A percentile compares a stretch with the other conserved stretches of the same genome.
Conservation (phyloP, 2,329 filamentous ascomycete species). For the Diplodia scrobiculata region DNA sequence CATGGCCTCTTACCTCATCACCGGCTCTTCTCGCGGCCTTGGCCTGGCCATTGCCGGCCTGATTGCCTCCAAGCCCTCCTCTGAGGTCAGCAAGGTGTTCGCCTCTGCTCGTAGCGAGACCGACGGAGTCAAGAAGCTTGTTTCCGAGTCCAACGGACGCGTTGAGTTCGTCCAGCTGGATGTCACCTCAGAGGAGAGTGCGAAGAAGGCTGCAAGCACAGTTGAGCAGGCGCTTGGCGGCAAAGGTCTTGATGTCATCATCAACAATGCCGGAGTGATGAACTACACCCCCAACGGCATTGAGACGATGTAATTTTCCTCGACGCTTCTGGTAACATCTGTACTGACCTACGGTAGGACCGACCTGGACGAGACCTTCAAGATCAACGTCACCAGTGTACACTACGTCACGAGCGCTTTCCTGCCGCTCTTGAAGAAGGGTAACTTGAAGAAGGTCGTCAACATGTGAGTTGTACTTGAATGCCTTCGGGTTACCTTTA, state of each 20-base stretch:
- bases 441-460: constrained; percentile 48
- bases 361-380: constrained; percentile 39
- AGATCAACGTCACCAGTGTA: constrained; percentile 45
- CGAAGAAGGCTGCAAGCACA: constrained; percentile 42
- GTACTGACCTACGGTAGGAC: constrained; percentile 1
- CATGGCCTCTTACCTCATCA: constrained; percentile 43
- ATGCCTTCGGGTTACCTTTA: neutral
- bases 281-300: constrained; percentile 13
- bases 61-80: constrained; percentile 36
- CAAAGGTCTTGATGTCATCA: constrained; percentile 7
- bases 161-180: constrained; percentile 45
- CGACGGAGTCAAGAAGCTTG: constrained; percentile 43
- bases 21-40: constrained; percentile 43
- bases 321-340: too few relatives aligned
- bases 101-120: constrained; percentile 46
- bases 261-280: constrained; percentile 25
- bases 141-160: constrained; percentile 35
- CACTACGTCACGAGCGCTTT: constrained; percentile 48
- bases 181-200: constrained; percentile 45
- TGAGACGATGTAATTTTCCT: neutral
- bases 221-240: constrained; percentile 34
- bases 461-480: constrained; percentile 45
- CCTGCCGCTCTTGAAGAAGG: constrained; percentile 45
- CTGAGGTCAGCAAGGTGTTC: constrained; percentile 45
- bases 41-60: constrained; percentile 43